Base-by-base conservation (phyloP, 2,329 filamentous ascomycete genomes). In the Alternaria gansuensis region DNA sequence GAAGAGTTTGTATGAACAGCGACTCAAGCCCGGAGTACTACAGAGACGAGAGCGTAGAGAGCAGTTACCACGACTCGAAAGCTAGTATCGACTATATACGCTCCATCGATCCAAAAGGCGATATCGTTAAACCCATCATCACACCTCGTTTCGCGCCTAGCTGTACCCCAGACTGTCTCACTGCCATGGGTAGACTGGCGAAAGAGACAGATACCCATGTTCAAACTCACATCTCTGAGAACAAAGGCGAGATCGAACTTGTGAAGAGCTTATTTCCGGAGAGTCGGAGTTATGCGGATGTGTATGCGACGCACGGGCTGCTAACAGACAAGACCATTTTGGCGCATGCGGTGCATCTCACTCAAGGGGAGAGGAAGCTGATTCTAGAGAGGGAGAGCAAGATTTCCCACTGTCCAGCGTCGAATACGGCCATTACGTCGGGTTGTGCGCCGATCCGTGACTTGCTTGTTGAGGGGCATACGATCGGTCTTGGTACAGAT, bases 221-320 rank as follows among this genome's bases (percentile, higher is more conserved):
- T 36, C 94, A 98, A 80, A 97, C 94, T 6, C 94, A 98, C 78
- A 87, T 98, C 54, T 90, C 89, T 0, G 94, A 98, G 76, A 97
- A 97, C 77, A 80, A 78, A 11, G 80, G 81, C 66, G 94, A 98
- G 79, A 81, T 94, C 36, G 81, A 80, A 3, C 84, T 96, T 0
- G 93, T 97, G 77, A 80, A 14, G 68, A 85, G 9, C 72, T 93
- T 43, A 96, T 96, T 77, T 90, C 91, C 0, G 79, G 84, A 0
- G 78, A 80, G 33, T 3, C 74, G 74, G 3, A 84, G 82, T 14
- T 98, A 98, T 75, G 83, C 92, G 0, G 83, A 84, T 31, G 90
- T 97, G 24, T 98, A 98, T 79, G 92, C 97, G 67, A 75, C 79
- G 0, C 82, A 85, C 52, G 88, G 87, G 0, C 81, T 98, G 3